Base-by-base conservation (phyloP, 495 filamentous ascomycete genomes). In the Lophium mytilinum region DNA sequence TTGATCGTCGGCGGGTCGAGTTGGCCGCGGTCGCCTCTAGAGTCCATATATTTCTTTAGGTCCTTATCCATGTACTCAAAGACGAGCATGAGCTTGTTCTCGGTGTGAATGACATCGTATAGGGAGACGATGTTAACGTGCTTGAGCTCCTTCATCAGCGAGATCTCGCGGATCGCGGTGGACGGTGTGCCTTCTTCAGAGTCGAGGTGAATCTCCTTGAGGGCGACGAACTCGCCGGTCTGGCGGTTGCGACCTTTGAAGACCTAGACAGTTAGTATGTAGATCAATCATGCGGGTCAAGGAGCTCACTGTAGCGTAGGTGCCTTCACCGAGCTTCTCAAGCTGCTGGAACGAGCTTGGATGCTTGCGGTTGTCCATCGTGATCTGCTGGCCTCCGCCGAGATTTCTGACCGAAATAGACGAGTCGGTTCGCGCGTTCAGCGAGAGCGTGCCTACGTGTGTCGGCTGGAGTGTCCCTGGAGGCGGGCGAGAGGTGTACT, bases 151-250 rank as follows among this genome's bases (percentile, higher is more conserved):
- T 96, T 93, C 18, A 98, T 80, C 68, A 90, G 87, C 65, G 93
- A 95, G 65, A 97, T 83, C 75, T 99, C 94, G 59, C 94, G 89
- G 61, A 99, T 86, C 56, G 94, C 93, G 9, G 93, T 98, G 61
- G 86, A 90, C 3, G 93, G 94, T 34, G 96, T 92, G 56, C 93
- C 93, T 69, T 97, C 93, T 74, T 98, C 93, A 58, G 90, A 89
- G 65, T 97, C 94, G 54, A 97, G 86, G 57, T 94, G 90, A 63
- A 98, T 97, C 78, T 97, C 96, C 79, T 98, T 98, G 62, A 98
- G 73, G 19, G 93, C 93, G 37, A 98, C 93, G 43, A 69, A 67
- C 48, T 68, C 65, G 58, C 70, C 70, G 24, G 71, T 73, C 53
- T 70, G 66, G 50, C 70, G 65, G 60, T 73, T 73, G 34, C 71